Evolutionary conservation across 148 eudicot genomes (phyloP), one percentile per base, ranked within the genome.

Genomic region (Amaranthus cruentus): DNA sequence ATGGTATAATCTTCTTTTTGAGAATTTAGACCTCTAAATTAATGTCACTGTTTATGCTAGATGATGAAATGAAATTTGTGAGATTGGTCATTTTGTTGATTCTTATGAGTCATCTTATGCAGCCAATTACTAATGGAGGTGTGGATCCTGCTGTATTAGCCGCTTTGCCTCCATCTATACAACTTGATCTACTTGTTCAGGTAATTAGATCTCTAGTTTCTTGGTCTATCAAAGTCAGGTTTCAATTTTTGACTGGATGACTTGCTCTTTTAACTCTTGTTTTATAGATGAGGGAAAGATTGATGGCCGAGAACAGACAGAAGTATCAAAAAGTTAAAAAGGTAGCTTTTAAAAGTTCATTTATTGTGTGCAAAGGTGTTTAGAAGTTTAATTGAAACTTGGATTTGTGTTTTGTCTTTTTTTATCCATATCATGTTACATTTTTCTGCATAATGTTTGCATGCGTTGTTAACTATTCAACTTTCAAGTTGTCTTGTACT

Each of bases 141-240:
- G 84, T 95, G 67, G 98, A 95, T 84, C 96, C 97, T 56, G 84
- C 97, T 71, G 90, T 95, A 15, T 85, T 95, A 83, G 98, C 98
- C 75, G 81, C 97, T 77, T 85, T 95, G 84, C 98, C 98, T 77
- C 98, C 98, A 70, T 95, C 98, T 18, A 90, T 95, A 97, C 98
- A 95, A 84, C 97, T 95, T 78, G 98, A 95, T 79, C 98, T 95
- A 80, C 97, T 95, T 77, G 97, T 74, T 78, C 98, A 95, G 91
- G 98, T 89, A 61, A 71, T 57, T 18, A 53, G 14, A 21, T 7
- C 62, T 72, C 53, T 47, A 53, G 18, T 56, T 12, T 47, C 43
- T 11, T 56, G 54, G 46, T 62, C 21, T 68, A 21, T 56, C 47
- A 11, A 49, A 38, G 6, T 51, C 3, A 12, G 64, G 15, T 55